These are phyloP conservation scores for Lipomyces sp. DNA, from an alignment of 805 yeast species.

Conservation along the genomic window DNA sequence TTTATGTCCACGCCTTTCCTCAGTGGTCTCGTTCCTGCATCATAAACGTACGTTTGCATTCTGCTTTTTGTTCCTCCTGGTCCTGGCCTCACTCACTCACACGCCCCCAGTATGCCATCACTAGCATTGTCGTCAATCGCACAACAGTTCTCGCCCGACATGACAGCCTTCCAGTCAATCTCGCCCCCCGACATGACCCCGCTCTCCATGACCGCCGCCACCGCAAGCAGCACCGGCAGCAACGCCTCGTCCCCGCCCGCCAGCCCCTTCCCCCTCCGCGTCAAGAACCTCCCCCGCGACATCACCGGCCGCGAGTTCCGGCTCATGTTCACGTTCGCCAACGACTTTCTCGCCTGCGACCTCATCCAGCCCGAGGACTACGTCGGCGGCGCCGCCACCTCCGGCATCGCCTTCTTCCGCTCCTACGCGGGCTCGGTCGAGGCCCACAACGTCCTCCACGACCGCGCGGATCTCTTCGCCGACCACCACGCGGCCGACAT, in stretches of 20 bases:
- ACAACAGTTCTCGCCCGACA: slow-evolving; percentile 21
- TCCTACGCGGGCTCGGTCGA: slow-evolving; percentile 34
- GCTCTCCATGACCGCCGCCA: not conserved
- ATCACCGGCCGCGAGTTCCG: slow-evolving; percentile 40
- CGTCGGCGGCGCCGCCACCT: slow-evolving; percentile 28
- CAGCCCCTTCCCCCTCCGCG: slow-evolving; percentile 29
- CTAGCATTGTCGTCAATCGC: not conserved
- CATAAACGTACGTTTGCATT: too few relatives aligned
- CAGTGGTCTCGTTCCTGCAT: too few relatives aligned
- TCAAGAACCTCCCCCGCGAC: slow-evolving; percentile 40
- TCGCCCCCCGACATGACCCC: slow-evolving; percentile 22
- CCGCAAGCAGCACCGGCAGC: slow-evolving; percentile 1
- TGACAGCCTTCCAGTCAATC: slow-evolving; percentile 19
- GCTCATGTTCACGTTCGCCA: slow-evolving; percentile 41
- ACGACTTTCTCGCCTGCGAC: slow-evolving; percentile 39
- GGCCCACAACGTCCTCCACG: slow-evolving; percentile 34
- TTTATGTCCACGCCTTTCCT: too few relatives aligned
- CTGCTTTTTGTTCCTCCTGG: not conserved
- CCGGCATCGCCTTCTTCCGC: slow-evolving; percentile 36
- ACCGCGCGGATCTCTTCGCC: slow-evolving; percentile 33
- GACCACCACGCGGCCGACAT: slow-evolving; percentile 11
- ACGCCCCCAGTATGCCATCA: slow-evolving; percentile 4
- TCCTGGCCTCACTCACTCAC: not conserved
- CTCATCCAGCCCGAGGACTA: slow-evolving; percentile 32
- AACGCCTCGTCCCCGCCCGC: slow-evolving; percentile 12